Percentiles rank a stretch among this genome's conserved stretches.
These are phyloP conservation scores for Calonectria hawksworthii DNA, from an alignment of 2,329 filamentous ascomycete genomes.

Conservation along the genomic window DNA sequence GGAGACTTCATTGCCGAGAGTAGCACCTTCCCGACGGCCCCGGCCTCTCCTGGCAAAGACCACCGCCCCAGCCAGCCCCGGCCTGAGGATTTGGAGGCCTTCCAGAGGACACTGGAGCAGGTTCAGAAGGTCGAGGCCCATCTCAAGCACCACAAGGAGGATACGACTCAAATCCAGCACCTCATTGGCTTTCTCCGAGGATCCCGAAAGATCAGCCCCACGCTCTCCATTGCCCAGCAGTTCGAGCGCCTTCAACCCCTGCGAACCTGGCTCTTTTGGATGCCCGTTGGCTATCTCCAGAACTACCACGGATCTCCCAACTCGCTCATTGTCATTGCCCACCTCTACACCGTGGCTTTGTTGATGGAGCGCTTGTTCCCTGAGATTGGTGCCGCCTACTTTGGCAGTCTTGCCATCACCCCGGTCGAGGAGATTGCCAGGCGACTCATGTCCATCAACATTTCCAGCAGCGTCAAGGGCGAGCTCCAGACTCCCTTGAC, in stretches of 20 bases:
- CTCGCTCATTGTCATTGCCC: constrained; percentile 86
- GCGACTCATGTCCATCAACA: constrained; percentile 78
- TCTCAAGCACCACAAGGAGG: constrained; percentile 77
- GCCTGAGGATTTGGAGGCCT: constrained; percentile 78
- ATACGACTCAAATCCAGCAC: constrained; percentile 77
- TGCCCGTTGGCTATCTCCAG: constrained; percentile 87
- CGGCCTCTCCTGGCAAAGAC: constrained; percentile 72
- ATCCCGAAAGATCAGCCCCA: constrained; percentile 78
- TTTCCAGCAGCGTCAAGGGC: constrained; percentile 68
- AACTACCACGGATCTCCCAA: constrained; percentile 81
- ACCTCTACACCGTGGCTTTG: constrained; percentile 91
- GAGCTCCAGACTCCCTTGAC: constrained; percentile 73
- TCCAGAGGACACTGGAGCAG: constrained; percentile 76
- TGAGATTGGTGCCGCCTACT: constrained; percentile 90
- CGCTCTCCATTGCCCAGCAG: constrained; percentile 82
- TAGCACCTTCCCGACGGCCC: constrained; percentile 78
- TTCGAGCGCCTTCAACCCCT: constrained; percentile 92
- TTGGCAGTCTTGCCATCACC: constrained; percentile 82
- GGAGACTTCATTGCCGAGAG: constrained; percentile 85
- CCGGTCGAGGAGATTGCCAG: constrained; percentile 90
- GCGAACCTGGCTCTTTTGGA: constrained; percentile 95
- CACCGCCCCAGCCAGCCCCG: constrained; percentile 73
- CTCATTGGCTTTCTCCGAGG: constrained; percentile 81
- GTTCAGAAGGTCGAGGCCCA: constrained; percentile 77
- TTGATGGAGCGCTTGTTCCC: constrained; percentile 93